phyloP scores from a whole-genome alignment of 768 basidiomycete genomes.

The Macrolepiota fuliginosa region DNA sequence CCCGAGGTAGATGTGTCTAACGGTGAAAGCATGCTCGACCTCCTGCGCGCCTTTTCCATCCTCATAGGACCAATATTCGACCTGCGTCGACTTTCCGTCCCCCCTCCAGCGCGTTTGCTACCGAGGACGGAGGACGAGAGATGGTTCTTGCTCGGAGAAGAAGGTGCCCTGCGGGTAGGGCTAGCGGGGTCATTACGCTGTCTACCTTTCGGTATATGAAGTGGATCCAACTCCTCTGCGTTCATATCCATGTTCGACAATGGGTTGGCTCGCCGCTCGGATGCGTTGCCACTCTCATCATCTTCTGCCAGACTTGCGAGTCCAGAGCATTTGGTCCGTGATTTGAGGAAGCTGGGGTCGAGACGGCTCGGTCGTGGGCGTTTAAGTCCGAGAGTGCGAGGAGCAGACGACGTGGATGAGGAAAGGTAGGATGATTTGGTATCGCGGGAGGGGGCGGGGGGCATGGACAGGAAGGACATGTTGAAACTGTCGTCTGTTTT shows the following conservation, averaged over 20 bases:
- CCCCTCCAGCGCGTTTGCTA: slow-evolving; percentile 15
- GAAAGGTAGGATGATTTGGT: slow-evolving; percentile 15
- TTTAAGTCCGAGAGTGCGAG: slow-evolving; percentile 30
- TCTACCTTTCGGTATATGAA: slow-evolving; percentile 39
- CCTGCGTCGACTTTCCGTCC: slow-evolving; percentile 30
- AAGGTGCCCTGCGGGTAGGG: slow-evolving; percentile 42
- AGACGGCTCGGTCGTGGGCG: slow-evolving; percentile 65
- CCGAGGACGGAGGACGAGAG: slow-evolving; percentile 21
- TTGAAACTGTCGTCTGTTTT: slow-evolving; percentile 77
- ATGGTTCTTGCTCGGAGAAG: slow-evolving; percentile 16
- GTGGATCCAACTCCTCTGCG: slow-evolving; percentile 30
- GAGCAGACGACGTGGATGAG: slow-evolving; percentile 17
- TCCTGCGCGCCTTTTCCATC: slow-evolving; percentile 66
- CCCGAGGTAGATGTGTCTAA: slow-evolving; percentile 42
- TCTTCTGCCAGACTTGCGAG: slow-evolving; percentile 67
- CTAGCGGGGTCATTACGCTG: slow-evolving; percentile 22
- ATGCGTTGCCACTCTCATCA: slow-evolving; percentile 48
- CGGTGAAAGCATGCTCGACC: slow-evolving; percentile 79
- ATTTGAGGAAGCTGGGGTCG: slow-evolving; percentile 67
- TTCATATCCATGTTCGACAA: slow-evolving; percentile 73
- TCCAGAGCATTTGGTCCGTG: slow-evolving; percentile 42
- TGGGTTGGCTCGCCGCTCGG: slow-evolving; percentile 36
- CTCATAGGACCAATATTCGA: slow-evolving; percentile 80
- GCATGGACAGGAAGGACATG: slow-evolving; percentile 46
- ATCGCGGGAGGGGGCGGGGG: slow-evolving; percentile 33